These are phyloP conservation scores for Wickerhamomyces subpelliculosus DNA, from an alignment of 805 yeast genomes.

Conservation along the genomic window DNA sequence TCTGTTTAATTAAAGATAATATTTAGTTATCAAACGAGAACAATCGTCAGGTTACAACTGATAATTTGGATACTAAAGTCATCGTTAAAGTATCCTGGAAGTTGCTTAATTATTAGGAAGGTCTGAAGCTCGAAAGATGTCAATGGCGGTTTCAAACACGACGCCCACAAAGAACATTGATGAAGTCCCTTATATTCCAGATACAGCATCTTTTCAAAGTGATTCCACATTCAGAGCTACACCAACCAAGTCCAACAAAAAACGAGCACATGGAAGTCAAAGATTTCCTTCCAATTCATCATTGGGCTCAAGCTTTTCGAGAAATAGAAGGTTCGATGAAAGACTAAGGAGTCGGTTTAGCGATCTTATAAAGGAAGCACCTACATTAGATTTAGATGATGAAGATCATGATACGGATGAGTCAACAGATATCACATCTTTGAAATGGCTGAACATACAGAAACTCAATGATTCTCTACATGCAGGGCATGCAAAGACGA, in stretches of 20 bases:
- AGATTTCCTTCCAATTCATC: constrained; percentile 10
- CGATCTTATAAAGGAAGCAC: neutral
- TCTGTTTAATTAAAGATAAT: no score
- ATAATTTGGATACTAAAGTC: no score
- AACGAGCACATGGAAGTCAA: constrained; percentile 3
- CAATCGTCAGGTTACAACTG: no score
- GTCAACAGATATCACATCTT: constrained; percentile 1
- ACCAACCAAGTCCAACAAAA: neutral
- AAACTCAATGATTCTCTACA: constrained; percentile 29
- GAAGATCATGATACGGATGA: neutral
- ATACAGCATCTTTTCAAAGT: constrained; percentile 12
- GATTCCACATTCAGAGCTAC: neutral
- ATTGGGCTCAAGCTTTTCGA: constrained; percentile 5
- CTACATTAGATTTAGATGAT: neutral
- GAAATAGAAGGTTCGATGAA: constrained; percentile 14
- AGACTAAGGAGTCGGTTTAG: constrained; percentile 14
- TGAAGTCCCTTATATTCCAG: neutral
- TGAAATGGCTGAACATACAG: constrained; percentile 35
- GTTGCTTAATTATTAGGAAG: no score
- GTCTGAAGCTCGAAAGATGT: no score
- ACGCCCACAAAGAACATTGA: neutral
- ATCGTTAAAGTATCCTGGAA: no score
- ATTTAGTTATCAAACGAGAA: no score
- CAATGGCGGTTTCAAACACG: neutral
- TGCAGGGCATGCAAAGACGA: constrained; percentile 24